Conservation (phyloP, 1,284 basidiomycete genomes). For the Porogramme epimiltina region DNA sequence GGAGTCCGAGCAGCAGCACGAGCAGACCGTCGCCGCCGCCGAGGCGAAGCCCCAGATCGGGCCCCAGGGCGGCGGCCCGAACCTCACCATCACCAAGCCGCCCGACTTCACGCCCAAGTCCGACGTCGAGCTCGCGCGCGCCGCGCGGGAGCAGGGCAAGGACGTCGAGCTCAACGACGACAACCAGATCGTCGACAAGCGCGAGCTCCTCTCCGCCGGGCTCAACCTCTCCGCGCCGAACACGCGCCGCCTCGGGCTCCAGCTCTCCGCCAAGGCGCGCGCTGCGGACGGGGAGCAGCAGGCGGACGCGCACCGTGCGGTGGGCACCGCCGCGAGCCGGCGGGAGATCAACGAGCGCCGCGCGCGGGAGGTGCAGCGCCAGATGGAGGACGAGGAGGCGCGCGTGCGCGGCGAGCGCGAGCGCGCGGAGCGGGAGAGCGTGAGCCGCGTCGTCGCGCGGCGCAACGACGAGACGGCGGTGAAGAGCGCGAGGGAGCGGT, state of each 20-base stretch:
- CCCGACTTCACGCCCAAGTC: conserved; percentile 58
- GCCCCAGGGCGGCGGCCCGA: conserved; percentile 59
- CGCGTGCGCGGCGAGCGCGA: conserved; percentile 60
- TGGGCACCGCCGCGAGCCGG: conserved; percentile 77
- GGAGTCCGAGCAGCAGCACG: conserved; percentile 79
- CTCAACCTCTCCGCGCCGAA: conserved; percentile 88
- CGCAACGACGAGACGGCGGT: conserved; percentile 76
- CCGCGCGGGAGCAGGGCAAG: conserved; percentile 75
- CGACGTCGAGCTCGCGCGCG: conserved; percentile 71
- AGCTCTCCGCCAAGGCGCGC: conserved; percentile 32
- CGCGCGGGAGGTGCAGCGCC: conserved; percentile 68
- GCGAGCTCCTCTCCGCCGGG: conserved; percentile 88
- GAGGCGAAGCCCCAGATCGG: conserved; percentile 57
- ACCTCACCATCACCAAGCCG: conserved; percentile 75
- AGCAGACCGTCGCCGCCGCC: conserved; percentile 64
- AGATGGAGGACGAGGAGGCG: conserved; percentile 73
- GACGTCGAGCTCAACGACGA: conserved; percentile 97
- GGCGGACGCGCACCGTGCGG: conserved; percentile 64
- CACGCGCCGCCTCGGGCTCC: conserved; percentile 61
- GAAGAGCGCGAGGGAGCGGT: conserved; percentile 74
- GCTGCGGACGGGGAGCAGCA: conserved; percentile 37
- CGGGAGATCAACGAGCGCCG: conserved; percentile 83
- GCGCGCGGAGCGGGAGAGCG: conserved; percentile 58
- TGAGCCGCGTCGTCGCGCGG: conserved; percentile 56
- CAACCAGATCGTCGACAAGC: conserved; percentile 95